These are phyloP conservation scores for Rhinocladiella mackenziei DNA, from an alignment of 2,329 filamentous ascomycete genomes.

Conservation along the genomic window DNA sequence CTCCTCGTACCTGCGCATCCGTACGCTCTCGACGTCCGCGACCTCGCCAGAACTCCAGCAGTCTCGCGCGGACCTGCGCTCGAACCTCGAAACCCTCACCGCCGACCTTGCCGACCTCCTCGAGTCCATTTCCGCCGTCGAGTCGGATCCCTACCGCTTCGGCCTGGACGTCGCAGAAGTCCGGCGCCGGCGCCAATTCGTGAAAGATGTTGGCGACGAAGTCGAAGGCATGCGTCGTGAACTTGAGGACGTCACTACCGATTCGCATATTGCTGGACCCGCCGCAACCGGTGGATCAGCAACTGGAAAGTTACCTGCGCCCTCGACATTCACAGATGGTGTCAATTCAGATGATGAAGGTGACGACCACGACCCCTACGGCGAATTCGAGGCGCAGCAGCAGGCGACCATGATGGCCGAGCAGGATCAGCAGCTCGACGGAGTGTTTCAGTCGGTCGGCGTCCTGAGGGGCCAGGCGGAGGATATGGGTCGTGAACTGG, in stretches of 20 bases:
- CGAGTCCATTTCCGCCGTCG: slow-evolving; percentile 80
- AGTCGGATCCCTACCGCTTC: slow-evolving; percentile 80
- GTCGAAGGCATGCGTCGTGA: slow-evolving; percentile 85
- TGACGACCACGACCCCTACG: slow-evolving; percentile 61
- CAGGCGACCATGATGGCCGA: slow-evolving; percentile 90
- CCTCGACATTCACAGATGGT: slow-evolving; percentile 20
- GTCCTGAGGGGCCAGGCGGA: slow-evolving; percentile 86
- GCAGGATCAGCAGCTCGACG: slow-evolving; percentile 89
- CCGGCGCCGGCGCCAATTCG: slow-evolving; percentile 70
- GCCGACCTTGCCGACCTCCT: slow-evolving; percentile 86
- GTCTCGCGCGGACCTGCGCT: slow-evolving; percentile 69
- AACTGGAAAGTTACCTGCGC: slow-evolving; percentile 23
- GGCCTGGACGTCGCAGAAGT: slow-evolving; percentile 82
- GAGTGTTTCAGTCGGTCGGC: slow-evolving; percentile 87
- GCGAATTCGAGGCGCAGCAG: slow-evolving; percentile 83
- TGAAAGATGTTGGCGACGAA: slow-evolving; percentile 84
- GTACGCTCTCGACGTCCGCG: slow-evolving; percentile 69
- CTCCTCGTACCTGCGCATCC: slow-evolving; percentile 92
- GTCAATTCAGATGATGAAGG: slow-evolving; percentile 50
- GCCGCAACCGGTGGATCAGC: slow-evolving; percentile 41
- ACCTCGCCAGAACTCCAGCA: slow-evolving; percentile 66
- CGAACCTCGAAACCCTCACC: slow-evolving; percentile 68
- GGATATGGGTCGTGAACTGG: slow-evolving; percentile 92
- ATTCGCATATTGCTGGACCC: slow-evolving; percentile 36
- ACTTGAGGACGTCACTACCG: slow-evolving; percentile 54